Evolutionary conservation across 768 basidiomycete genomes (phyloP).

Genomic region (Pleurotus cornucopiae): DNA sequence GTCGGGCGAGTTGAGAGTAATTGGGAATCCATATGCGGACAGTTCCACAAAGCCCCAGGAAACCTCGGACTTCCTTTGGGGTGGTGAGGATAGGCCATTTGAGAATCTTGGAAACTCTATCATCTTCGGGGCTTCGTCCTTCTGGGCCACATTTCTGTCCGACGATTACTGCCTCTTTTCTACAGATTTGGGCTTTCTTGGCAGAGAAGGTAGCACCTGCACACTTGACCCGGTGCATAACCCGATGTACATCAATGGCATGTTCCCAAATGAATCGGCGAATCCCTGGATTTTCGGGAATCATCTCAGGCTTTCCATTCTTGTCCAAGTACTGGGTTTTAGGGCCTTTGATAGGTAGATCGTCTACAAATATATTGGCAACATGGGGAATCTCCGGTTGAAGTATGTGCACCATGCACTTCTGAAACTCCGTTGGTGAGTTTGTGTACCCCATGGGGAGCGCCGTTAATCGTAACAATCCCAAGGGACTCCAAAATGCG

Average conservation of each 20-base stretch:
- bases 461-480: conserved; percentile 12
- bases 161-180: conserved; percentile 18
- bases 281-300: conserved; percentile 17
- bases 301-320: conserved; percentile 14
- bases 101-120: conserved; percentile 21
- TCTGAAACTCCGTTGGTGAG: conserved; percentile 17
- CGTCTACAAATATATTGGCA: conserved; percentile 24
- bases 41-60: conserved; percentile 20
- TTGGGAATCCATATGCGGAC: conserved; percentile 18
- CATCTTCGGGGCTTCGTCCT: conserved; percentile 23
- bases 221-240: conserved; percentile 23
- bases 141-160: conserved; percentile 28
- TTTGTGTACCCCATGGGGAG: conserved; percentile 19
- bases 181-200: conserved; percentile 24
- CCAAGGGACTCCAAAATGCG: conserved; percentile 14
- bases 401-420: conserved; percentile 22
- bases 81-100: conserved; percentile 16
- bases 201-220: conserved; percentile 24
- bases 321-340: conserved; percentile 15
- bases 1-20: conserved; percentile 12
- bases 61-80: conserved; percentile 16
- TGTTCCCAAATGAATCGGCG: conserved; percentile 33
- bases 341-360: conserved; percentile 24
- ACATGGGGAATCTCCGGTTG: conserved; percentile 25
- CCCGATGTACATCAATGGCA: conserved; percentile 20